Conservation (phyloP, 2,329 filamentous ascomycete genomes). For the Zopfia rhizophila region DNA sequence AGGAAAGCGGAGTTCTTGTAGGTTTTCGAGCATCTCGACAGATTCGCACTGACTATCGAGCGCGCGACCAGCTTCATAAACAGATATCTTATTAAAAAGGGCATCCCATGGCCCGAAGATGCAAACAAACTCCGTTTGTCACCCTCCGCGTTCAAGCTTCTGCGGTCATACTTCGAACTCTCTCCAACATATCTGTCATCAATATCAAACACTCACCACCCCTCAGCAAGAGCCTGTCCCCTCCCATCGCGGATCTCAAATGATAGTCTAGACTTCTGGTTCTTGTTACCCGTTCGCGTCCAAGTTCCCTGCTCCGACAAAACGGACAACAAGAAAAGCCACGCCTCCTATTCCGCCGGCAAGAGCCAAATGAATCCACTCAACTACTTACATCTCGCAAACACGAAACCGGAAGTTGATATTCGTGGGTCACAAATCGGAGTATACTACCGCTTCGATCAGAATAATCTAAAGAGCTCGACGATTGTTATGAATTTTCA, state of each 20-base stretch:
- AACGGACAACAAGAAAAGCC: too few species aligned
- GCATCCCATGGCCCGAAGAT: too few species aligned
- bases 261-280: conserved; percentile 19
- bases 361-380: conserved; percentile 15
- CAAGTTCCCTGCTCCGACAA: conserved; percentile 10
- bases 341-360: background rate
- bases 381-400: conserved; percentile 11
- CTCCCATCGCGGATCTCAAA: conserved; percentile 20
- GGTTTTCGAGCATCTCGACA: too few species aligned
- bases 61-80: too few species aligned
- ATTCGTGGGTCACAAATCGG: conserved; percentile 12
- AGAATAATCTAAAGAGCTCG: background rate
- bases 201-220: conserved; percentile 15
- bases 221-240: conserved; percentile 14
- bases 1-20: too few species aligned
- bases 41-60: too few species aligned
- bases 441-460: conserved; percentile 1
- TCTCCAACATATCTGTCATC: conserved; percentile 21
- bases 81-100: too few species aligned
- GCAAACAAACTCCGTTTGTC: too few species aligned
- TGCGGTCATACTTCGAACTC: conserved; percentile 13
- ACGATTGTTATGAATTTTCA: conserved; percentile 9
- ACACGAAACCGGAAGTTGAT: too few species aligned
- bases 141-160: too few species aligned
- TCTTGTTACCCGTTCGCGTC: conserved; percentile 9